phyloP scores from a whole-genome alignment of 257 asterid genomes.

The Phtheirospermum japonicum region DNA sequence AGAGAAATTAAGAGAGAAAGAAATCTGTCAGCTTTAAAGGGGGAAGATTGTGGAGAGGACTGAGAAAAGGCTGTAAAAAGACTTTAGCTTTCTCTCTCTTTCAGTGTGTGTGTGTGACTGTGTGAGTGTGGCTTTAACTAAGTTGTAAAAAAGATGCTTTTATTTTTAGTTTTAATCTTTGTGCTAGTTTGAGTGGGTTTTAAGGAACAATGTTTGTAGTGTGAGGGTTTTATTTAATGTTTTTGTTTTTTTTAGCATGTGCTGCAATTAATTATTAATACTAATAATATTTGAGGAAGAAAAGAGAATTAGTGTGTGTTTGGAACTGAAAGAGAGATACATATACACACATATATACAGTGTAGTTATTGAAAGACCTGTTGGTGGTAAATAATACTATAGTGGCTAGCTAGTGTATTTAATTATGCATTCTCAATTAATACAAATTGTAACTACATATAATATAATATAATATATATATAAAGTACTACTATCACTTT shows the following conservation, averaged over 20 bases:
- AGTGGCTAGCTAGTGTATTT: slow-evolving; percentile 1
- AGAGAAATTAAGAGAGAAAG: slow-evolving; percentile 23
- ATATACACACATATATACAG: no score
- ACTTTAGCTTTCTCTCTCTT: slow-evolving; percentile 36
- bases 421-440: no score
- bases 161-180: slow-evolving; percentile 31
- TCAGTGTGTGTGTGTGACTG: no score
- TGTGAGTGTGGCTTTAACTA: slow-evolving; percentile 29
- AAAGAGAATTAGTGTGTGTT: no score
- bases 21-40: slow-evolving; percentile 76
- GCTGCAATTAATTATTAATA: not conserved
- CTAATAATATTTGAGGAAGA: not conserved
- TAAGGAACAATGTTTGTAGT: slow-evolving; percentile 30
- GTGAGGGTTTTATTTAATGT: slow-evolving; percentile 28
- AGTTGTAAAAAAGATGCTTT: slow-evolving; percentile 14
- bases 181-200: slow-evolving; percentile 31
- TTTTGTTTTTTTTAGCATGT: not conserved
- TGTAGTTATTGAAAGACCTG: no score
- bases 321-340: no score
- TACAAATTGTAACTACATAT: no score
- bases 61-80: slow-evolving; percentile 27
- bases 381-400: slow-evolving; percentile 25
- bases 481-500: no score
- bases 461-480: no score
- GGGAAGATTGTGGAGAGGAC: slow-evolving; percentile 54